phyloP scores from a whole-genome alignment of 140 eudicot genomes.

The Stevia rebaudiana region DNA sequence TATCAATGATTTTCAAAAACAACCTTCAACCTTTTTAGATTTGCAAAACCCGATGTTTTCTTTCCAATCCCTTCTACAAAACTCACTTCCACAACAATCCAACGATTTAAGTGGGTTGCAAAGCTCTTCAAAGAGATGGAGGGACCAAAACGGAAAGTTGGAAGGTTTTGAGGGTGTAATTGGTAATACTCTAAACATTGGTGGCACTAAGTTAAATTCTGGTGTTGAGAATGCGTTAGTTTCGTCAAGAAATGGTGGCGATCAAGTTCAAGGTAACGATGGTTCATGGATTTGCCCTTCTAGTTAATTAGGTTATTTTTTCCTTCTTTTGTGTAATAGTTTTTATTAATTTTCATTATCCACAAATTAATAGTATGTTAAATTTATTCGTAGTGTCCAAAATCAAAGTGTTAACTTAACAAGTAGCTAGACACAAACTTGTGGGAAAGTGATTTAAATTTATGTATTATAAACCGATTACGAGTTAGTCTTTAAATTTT shows the following conservation, averaged over 20 bases:
- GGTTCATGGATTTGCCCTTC: conserved; percentile 31
- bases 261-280: conserved; percentile 40
- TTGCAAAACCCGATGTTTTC: conserved; percentile 36
- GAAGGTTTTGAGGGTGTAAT: conserved; percentile 24
- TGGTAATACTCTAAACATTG: conserved; percentile 21
- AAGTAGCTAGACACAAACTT: too few species aligned
- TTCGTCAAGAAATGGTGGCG: conserved; percentile 30
- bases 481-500: too few species aligned
- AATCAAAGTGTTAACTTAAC: too few species aligned
- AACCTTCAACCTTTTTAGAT: conserved; percentile 32
- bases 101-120: conserved; percentile 19
- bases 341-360: not conserved
- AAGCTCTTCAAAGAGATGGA: conserved; percentile 32
- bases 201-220: conserved; percentile 36
- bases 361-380: conserved; percentile 16
- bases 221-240: conserved; percentile 31
- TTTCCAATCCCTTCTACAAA: conserved; percentile 32
- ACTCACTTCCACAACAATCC: conserved; percentile 7
- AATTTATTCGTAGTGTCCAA: not conserved
- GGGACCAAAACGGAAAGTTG: conserved; percentile 34
- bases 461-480: too few species aligned
- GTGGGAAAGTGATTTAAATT: too few species aligned
- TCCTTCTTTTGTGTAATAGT: conserved; percentile 3
- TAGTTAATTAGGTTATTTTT: conserved; percentile 20
- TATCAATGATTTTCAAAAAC: conserved; percentile 27